Evolutionary conservation across 805 yeast genomes (phyloP), one percentile per base, ranked within the genome.

Genomic region (Candida ulmi): DNA sequence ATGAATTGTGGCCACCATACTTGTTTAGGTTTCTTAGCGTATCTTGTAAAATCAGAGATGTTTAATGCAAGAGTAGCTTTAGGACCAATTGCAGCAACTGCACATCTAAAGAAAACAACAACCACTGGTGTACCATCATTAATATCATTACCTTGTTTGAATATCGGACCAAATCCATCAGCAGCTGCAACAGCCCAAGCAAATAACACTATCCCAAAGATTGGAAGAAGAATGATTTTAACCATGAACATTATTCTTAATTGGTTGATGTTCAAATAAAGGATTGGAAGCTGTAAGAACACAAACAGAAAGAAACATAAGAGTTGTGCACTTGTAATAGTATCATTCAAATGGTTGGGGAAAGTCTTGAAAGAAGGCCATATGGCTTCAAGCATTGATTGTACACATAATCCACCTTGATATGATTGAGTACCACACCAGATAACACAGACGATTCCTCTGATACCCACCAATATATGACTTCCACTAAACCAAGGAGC

Each of bases 371-470:
- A 38, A 68, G 82, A 67, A 74, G 55, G 53, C 52, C 55, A 85
- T 33, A 84, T 74, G 3, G 88, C 68, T 40, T 72, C 60, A 39
- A 85, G 64, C 86, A 83, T 81, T 29, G 80, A 65, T 47, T 75
- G 70, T 17, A 85, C 74, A 65, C 88, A 80, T 46, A 81, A 77
- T 15, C 88, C 93, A 36, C 88, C 85, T 37, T 83, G 73, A 60
- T 80, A 75, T 13, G 80, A 66, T 53, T 83, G 91, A 16, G 82
- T 85, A 38, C 87, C 80, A 51, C 79, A 83, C 93, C 95, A 85
- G 27, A 57, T 31, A 47, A 54, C 37, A 54, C 60, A 58, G 8
- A 63, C 64, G 15, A 61, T 46, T 34, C 60, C 58, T 52, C 69
- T 55, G 19, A 58, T 56, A 11, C 58, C 50, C 9, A 51, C 55